Base-by-base conservation (phyloP, 1,284 basidiomycete genomes). In the Austropuccinia psidii region DNA sequence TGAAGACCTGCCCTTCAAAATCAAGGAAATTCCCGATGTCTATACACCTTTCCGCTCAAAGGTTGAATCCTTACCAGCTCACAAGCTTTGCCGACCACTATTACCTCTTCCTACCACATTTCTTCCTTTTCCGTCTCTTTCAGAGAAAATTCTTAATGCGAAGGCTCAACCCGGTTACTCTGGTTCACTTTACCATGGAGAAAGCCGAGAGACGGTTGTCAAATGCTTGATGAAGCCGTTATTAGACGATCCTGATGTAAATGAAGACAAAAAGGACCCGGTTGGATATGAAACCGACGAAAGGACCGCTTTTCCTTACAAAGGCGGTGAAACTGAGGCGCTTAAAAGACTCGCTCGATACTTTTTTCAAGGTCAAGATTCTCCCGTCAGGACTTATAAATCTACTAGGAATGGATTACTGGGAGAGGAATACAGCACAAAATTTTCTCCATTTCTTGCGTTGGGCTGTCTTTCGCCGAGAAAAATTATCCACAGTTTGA, bases 361-460 rank as follows among this genome's bases (percentile, higher is more conserved):
- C 77, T 82, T 81, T 60, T 78, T 77, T 74, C 17, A 78, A 66
- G 70, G 80, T 6, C 73, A 80, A 33, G 78, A 79, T 19, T 80
- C 82, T 8, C 80, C 81, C 3, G 81, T 80, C 37, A 80, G 77
- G 27, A 78, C 77, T 31, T 86, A 86, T 81, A 85, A 85, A 79
- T 81, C 83, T 76, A 86, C 85, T 4, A 78, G 85, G 27, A 86
- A 86, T 77, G 84, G 84, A 13, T 77, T 86, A 68, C 76, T 85
- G 35, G 85, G 85, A 0, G 81, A 84, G 74, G 82, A 81, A 17
- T 85, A 84, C 78, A 83, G 82, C 60, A 85, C 84, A 57, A 86
- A 86, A 76, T 82, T 86, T 74, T 84, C 84, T 0, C 82, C 83
- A 0, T 73, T 84, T 80, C 79, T 86, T 41, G 80, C 82, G 4